phyloP scores from a whole-genome alignment of 23 red algal genomes.

The Gracilariopsis chorda region DNA sequence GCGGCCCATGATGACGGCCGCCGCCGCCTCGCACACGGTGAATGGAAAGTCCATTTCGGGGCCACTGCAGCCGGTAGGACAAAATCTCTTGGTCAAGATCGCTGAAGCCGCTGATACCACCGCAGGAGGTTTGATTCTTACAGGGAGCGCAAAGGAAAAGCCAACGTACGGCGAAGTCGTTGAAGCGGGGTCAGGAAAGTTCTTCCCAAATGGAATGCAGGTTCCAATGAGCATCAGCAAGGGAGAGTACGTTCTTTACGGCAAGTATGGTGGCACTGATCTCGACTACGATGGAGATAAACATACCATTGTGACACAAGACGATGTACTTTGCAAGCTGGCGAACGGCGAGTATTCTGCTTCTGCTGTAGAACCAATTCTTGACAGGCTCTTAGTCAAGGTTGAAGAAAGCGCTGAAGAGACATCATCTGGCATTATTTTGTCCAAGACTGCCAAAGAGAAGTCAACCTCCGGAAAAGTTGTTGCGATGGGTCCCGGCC shows the following conservation, averaged over 20 bases:
- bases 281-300: constrained; percentile 83
- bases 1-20: constrained; percentile 39
- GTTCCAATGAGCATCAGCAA: constrained; percentile 78
- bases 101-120: constrained; percentile 72
- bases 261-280: constrained; percentile 87
- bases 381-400: constrained; percentile 83
- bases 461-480: constrained; percentile 73
- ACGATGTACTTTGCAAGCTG: constrained; percentile 91
- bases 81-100: constrained; percentile 84
- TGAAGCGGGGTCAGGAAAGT: constrained; percentile 65
- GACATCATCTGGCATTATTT: constrained; percentile 75
- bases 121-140: constrained; percentile 71
- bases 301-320: constrained; percentile 87
- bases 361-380: constrained; percentile 68
- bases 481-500: constrained; percentile 79
- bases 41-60: constrained; percentile 61
- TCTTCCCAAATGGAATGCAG: constrained; percentile 52
- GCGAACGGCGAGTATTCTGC: constrained; percentile 67
- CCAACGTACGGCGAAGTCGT: constrained; percentile 78
- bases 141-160: constrained; percentile 72
- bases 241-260: constrained; percentile 87
- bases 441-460: constrained; percentile 59
- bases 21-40: constrained; percentile 44
- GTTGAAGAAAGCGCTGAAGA: constrained; percentile 65
- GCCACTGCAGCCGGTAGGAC: constrained; percentile 57